Evolutionary conservation across 2,329 filamentous ascomycete species (phyloP), one percentile per base, ranked within the genome.

Genomic region (Sclerotinia spermophila): DNA sequence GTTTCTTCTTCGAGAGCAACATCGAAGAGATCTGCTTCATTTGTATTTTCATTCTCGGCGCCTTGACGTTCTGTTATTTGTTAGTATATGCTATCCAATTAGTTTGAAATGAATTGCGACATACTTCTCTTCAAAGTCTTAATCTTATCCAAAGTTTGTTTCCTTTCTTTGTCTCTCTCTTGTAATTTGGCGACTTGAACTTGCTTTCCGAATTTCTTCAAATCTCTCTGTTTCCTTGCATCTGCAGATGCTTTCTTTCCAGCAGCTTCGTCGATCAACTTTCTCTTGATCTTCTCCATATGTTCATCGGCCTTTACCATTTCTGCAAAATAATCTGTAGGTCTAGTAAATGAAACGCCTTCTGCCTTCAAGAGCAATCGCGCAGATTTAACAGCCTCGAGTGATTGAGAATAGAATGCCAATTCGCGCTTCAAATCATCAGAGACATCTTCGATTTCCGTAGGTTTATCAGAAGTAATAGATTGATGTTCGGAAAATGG

Each of bases 201-300:
- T 81, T 97, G 93, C 85, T 99, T 99, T 80, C 96, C 96, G 80
- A 98, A 99, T 84, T 98, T 99, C 89, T 97, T 98, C 78, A 98
- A 85, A 81, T 99, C 96, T 74, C 96, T 87, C 84, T 95, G 90
- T 83, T 94, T 94, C 80, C 94, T 89, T 10, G 96, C 96, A 82
- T 99, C 96, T 35, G 92, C 90, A 40, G 93, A 88, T 0, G 96
- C 95, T 85, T 97, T 97, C 86, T 97, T 97, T 73, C 89, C 86
- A 17, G 95, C 92, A 0, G 95, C 96, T 79, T 96, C 93, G 78
- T 98, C 94, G 73, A 97, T 87, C 78, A 98, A 84, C 86, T 96
- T 97, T 78, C 90, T 89, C 86, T 96, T 96, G 80, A 99, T 92
- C 86, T 92, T 94, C 80, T 92, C 92, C 96, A 99, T 99, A 82